Evolutionary conservation across 768 basidiomycete genomes (phyloP).

Genomic region (Russula brevipes): DNA sequence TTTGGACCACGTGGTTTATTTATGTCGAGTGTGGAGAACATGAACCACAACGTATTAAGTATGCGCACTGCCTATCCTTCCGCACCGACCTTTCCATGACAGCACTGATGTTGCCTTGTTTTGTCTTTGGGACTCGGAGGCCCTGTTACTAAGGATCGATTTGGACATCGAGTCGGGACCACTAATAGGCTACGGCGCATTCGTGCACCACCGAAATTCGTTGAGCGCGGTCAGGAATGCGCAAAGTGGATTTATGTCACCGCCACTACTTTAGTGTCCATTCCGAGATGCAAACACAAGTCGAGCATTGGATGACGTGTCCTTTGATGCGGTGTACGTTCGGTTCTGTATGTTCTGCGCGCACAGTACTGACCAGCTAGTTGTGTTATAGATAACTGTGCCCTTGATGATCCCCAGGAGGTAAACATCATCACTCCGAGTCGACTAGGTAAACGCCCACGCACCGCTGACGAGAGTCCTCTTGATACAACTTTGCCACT

Average conservation of each 20-base stretch:
- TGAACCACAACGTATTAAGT: too few relatives aligned
- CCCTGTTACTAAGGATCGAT: slow-evolving; percentile 31
- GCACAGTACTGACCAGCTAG: too few relatives aligned
- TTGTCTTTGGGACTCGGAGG: too few relatives aligned
- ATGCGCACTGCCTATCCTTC: too few relatives aligned
- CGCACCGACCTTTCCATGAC: too few relatives aligned
- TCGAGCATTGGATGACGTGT: slow-evolving; percentile 31
- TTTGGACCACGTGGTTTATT: too few relatives aligned
- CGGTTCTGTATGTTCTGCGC: slow-evolving; percentile 44
- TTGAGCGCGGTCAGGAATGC: slow-evolving; percentile 32
- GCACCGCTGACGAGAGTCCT: too few relatives aligned
- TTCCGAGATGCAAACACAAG: slow-evolving; percentile 38
- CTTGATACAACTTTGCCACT: slow-evolving; percentile 36
- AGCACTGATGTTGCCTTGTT: not conserved
- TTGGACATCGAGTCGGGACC: slow-evolving; percentile 39
- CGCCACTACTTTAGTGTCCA: slow-evolving; percentile 38
- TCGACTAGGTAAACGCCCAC: too few relatives aligned
- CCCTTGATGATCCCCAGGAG: not conserved
- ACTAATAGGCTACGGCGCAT: slow-evolving; percentile 34
- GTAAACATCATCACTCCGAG: not conserved
- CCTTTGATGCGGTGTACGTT: slow-evolving; percentile 39
- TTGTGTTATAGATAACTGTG: not conserved
- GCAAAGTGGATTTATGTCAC: slow-evolving; percentile 37
- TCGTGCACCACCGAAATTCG: slow-evolving; percentile 35
- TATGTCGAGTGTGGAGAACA: too few relatives aligned